Conservation (phyloP, 306 rosid species). For the Ziziphus jujuba region DNA sequence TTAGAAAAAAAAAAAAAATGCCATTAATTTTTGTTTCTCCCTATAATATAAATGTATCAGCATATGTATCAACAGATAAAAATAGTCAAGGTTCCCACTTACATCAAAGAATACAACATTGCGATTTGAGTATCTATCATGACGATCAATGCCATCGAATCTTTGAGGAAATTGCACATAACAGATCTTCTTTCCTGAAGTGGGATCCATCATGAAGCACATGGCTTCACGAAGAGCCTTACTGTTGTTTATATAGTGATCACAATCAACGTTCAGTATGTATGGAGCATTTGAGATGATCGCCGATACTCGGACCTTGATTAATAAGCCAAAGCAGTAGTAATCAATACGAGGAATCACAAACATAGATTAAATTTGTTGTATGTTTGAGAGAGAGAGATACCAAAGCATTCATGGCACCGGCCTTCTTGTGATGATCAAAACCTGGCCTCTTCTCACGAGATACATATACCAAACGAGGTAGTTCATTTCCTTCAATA, state of each 20-base stretch:
- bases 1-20: conserved; percentile 1
- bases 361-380: neutral
- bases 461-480: conserved; percentile 83
- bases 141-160: conserved; percentile 90
- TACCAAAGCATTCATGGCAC: conserved; percentile 94
- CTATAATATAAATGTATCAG: neutral
- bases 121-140: conserved; percentile 92
- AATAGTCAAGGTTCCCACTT: conserved; percentile 26
- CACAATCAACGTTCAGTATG: conserved; percentile 88
- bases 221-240: conserved; percentile 92
- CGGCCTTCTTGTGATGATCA: conserved; percentile 93
- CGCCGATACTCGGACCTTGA: conserved; percentile 84
- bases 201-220: conserved; percentile 98
- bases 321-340: conserved; percentile 17
- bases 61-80: neutral
- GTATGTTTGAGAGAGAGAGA: conserved; percentile 6
- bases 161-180: conserved; percentile 94
- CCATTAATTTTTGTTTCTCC: conserved; percentile 19
- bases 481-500: conserved; percentile 78
- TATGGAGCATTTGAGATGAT: conserved; percentile 86
- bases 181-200: conserved; percentile 80
- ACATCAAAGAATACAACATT: conserved; percentile 94
- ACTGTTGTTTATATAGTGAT: conserved; percentile 94
- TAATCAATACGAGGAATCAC: conserved; percentile 8
- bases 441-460: conserved; percentile 97